Evolutionary conservation across 2,329 filamentous ascomycete genomes (phyloP), one percentile per base, ranked within the genome.

Genomic region (Trichoderma citrinoviride): DNA sequence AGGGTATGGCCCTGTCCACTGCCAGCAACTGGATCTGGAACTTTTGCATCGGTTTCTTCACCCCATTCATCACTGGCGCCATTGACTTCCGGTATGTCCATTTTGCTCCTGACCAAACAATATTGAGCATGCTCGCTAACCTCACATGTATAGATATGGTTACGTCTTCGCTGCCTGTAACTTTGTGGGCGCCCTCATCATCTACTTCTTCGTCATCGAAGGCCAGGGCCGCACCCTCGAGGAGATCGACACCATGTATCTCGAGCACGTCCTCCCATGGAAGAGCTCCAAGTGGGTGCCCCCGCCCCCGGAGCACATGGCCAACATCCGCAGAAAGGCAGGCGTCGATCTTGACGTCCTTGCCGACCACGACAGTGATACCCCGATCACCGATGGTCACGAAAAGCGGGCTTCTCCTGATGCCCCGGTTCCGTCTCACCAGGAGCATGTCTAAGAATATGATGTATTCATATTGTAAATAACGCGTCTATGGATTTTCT

Each of bases 191-290:
- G 84, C 86, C 0, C 68, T 87, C 0, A 76, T 92, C 14, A 88
- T 93, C 33, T 93, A 89, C 79, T 90, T 93, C 77, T 92, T 92
- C 74, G 84, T 93, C 60, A 86, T 90, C 64, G 90, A 93, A 74
- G 87, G 85, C 52, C 87, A 90, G 72, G 90, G 88, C 60, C 84
- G 90, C 6, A 88, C 86, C 0, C 81, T 94, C 1, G 91, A 94
- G 77, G 90, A 93, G 74, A 90, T 94, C 63, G 91, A 94, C 71
- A 89, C 87, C 54, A 90, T 91, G 88, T 93, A 92, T 69, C 80
- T 91, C 41, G 80, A 88, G 56, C 78, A 79, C 27, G 87, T 91
- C 19, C 84, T 79, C 68, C 87, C 89, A 0, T 85, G 85, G 78
- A 84, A 86, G 79, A 88, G 85, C 70, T 73, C 78, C 52, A 78